phyloP scores from a whole-genome alignment of 495 filamentous ascomycete genomes.

The Penicillium desertorum region DNA sequence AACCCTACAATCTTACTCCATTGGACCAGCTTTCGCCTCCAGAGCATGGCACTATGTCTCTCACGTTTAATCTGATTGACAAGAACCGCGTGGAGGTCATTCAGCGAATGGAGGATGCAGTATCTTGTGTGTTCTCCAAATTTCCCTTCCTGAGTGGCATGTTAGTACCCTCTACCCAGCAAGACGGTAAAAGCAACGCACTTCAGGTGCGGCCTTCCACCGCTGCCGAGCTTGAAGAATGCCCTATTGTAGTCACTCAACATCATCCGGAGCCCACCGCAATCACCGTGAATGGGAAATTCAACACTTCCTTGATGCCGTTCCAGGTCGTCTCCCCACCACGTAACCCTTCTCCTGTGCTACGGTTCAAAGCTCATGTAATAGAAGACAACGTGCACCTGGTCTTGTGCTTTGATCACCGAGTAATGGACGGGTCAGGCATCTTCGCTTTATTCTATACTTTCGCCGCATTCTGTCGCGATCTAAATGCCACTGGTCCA shows the following conservation, averaged over 20 bases:
- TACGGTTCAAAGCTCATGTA: neutral
- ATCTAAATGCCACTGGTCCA: neutral
- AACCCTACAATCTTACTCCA: neutral
- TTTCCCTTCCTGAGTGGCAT: slow-evolving; percentile 1
- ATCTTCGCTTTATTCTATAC: neutral
- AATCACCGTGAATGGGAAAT: neutral
- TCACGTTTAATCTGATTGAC: neutral
- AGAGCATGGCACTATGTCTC: too few relatives aligned
- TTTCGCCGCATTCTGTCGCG: neutral
- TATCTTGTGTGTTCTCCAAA: neutral
- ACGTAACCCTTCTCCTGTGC: neutral
- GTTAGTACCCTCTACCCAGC: neutral
- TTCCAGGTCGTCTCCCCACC: neutral
- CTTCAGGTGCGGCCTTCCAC: neutral
- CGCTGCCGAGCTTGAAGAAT: neutral
- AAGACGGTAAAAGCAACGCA: neutral
- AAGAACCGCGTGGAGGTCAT: neutral
- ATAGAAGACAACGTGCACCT: neutral
- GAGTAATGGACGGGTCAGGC: neutral
- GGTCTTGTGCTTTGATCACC: slow-evolving; percentile 1
- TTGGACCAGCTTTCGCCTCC: neutral
- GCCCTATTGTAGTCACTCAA: neutral
- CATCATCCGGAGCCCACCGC: neutral
- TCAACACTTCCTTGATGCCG: neutral
- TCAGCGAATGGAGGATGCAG: neutral